Evolutionary conservation across 1,139 yeast genomes (phyloP).

Genomic region (Saccharomycopsis hybrid): DNA sequence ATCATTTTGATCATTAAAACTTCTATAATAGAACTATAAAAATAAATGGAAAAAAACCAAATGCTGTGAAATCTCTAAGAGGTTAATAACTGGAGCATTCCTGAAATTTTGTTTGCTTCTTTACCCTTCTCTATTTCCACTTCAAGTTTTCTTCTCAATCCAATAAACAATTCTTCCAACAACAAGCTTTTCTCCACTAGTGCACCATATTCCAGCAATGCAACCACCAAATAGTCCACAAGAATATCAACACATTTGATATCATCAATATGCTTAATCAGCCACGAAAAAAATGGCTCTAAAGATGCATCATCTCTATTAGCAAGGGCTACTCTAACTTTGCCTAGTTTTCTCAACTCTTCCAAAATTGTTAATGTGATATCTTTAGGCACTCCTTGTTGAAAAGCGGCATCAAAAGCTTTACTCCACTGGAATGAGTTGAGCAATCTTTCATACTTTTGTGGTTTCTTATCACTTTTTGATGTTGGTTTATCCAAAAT

Average conservation of each 20-base stretch:
- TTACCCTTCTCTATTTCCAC: conserved; percentile 70
- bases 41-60: too few relatives aligned
- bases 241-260: conserved; percentile 68
- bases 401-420: conserved; percentile 82
- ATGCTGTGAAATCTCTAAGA: too few relatives aligned
- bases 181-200: conserved; percentile 72
- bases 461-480: conserved; percentile 52
- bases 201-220: conserved; percentile 71
- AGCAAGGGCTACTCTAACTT: conserved; percentile 67
- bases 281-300: conserved; percentile 84
- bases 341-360: conserved; percentile 84
- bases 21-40: too few relatives aligned
- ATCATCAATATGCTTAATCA: conserved; percentile 68
- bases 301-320: conserved; percentile 82
- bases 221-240: conserved; percentile 79
- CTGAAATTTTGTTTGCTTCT: conserved; percentile 85
- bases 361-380: conserved; percentile 72
- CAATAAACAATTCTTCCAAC: conserved; percentile 62
- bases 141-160: conserved; percentile 54
- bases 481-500: conserved; percentile 51
- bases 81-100: conserved; percentile 81
- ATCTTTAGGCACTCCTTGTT: conserved; percentile 71
- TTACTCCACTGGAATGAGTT: conserved; percentile 89
- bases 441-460: conserved; percentile 75
- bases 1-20: too few relatives aligned